phyloP scores from a whole-genome alignment of 1,139 yeast species.

The Yamadazyma oceani region DNA sequence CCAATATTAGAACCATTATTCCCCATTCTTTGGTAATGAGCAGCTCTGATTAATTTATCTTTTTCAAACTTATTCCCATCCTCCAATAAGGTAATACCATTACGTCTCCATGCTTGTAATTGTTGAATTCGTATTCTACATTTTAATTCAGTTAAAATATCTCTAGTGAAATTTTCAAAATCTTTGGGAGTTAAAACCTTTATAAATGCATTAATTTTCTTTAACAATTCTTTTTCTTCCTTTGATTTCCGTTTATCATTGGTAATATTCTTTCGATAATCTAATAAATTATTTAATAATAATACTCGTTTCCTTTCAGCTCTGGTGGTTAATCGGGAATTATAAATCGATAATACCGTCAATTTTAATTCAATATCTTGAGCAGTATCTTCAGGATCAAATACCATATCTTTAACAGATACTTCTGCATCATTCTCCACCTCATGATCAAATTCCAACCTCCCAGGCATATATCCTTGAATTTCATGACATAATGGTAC shows the following conservation, averaged over 20 bases:
- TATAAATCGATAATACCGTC: constrained; percentile 84
- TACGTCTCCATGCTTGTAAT: constrained; percentile 87
- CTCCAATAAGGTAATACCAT: constrained; percentile 83
- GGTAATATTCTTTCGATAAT: constrained; percentile 77
- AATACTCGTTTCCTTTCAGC: constrained; percentile 89
- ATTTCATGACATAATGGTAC: constrained; percentile 96
- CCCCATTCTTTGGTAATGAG: constrained; percentile 64
- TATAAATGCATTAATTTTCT: constrained; percentile 76
- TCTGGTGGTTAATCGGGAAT: constrained; percentile 82
- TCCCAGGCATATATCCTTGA: constrained; percentile 98
- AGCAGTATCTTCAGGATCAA: constrained; percentile 88
- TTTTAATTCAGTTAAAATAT: constrained; percentile 72
- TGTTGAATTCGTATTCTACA: constrained; percentile 83
- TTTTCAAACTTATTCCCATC: constrained; percentile 85
- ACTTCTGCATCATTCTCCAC: constrained; percentile 96
- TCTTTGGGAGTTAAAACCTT: constrained; percentile 79
- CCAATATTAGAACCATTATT: constrained; percentile 37
- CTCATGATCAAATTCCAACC: constrained; percentile 93
- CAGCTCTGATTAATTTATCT: constrained; percentile 67
- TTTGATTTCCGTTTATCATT: constrained; percentile 78
- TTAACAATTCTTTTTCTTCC: constrained; percentile 83
- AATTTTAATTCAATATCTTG: constrained; percentile 87
- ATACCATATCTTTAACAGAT: constrained; percentile 90
- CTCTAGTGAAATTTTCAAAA: constrained; percentile 70
- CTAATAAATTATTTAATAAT: constrained; percentile 74